These are phyloP conservation scores for Hansenula anomala DNA, from an alignment of 1,139 yeast species.

Conservation along the genomic window DNA sequence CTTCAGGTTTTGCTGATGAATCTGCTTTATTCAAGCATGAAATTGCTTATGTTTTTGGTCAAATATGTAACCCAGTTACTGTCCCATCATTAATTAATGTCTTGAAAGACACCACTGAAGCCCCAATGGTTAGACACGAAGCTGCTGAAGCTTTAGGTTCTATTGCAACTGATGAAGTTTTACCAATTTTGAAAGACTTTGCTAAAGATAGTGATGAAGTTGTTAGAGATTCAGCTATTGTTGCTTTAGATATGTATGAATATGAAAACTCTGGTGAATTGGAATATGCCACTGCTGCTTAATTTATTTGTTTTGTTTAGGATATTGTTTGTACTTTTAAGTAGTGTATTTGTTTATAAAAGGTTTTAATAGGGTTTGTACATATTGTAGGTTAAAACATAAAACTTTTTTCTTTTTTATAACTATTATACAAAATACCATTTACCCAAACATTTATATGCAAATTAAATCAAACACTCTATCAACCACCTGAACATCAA, in stretches of 20 bases:
- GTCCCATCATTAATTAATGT: constrained; percentile 86
- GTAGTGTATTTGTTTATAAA: not conserved
- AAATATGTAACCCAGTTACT: constrained; percentile 88
- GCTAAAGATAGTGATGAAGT: constrained; percentile 81
- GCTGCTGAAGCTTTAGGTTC: constrained; percentile 99
- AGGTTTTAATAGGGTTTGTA: not conserved
- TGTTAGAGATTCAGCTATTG: constrained; percentile 93
- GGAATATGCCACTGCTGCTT: constrained; percentile 56
- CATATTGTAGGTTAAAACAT: too few species aligned
- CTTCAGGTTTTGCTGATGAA: constrained; percentile 83
- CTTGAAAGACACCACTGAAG: constrained; percentile 71
- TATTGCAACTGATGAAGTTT: constrained; percentile 94
- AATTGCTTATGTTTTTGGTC: constrained; percentile 97
- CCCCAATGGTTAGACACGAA: constrained; percentile 99
- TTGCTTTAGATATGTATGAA: constrained; percentile 97
- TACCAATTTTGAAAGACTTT: constrained; percentile 78
- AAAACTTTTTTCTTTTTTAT: not conserved
- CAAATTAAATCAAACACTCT: not conserved
- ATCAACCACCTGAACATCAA: constrained; percentile 24
- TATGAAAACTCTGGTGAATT: constrained; percentile 84
- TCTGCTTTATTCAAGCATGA: constrained; percentile 96
- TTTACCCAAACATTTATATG: not conserved
- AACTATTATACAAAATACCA: not conserved
- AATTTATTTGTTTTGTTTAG: not conserved
- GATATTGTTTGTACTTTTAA: not conserved